Evolutionary conservation across 345 rosid genomes (phyloP), one percentile per base, ranked within the genome.

Genomic region (Eucalyptus paniculata): DNA sequence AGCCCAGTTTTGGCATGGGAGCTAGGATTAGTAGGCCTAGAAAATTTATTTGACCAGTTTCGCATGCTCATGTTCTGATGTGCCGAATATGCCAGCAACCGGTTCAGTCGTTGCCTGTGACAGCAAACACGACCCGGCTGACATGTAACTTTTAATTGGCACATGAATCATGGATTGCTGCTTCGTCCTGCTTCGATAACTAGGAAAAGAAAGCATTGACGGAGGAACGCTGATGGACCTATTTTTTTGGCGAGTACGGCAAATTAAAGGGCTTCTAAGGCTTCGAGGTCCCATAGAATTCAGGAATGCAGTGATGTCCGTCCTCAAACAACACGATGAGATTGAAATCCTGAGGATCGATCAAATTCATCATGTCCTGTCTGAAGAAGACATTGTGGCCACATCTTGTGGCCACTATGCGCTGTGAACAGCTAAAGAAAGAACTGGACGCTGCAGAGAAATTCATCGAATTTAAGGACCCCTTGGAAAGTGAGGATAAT

Each of bases 41-140:
- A 77, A 21, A 77, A 40, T 77, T 77, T 37, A 40, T 1, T 40
- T 21, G 83, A 96, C 98, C 97, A 92, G 98, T 91, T 95, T 92
- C 90, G 94, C 99, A 92, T 96, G 96, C 91, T 96, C 97, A 4
- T 97, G 99, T 80, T 92, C 95, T 2, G 98, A 96, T 92, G 95
- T 96, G 87, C 99, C 97, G 91, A 97, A 98, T 51, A 97, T 97
- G 44, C 95, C 96, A 0, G 98, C 99, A 6, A 97, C 95, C 6
- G 98, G 99, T 87, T 96, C 97, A 26, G 88, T 88, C 67, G 98
- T 93, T 40, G 94, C 94, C 95, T 94, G 91, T 17, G 34, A 34
- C 50, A 12, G 37, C 40, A 86, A 69, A 34, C 12, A 7, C 3
- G 58, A 3, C 47, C 16, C 16, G 30, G 47, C 9, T 4, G 47